A percentile compares a stretch with the other conserved stretches of the same genome.
Evolutionary conservation across 345 rosid genomes (phyloP).

Genomic region (Triadica sebifera): DNA sequence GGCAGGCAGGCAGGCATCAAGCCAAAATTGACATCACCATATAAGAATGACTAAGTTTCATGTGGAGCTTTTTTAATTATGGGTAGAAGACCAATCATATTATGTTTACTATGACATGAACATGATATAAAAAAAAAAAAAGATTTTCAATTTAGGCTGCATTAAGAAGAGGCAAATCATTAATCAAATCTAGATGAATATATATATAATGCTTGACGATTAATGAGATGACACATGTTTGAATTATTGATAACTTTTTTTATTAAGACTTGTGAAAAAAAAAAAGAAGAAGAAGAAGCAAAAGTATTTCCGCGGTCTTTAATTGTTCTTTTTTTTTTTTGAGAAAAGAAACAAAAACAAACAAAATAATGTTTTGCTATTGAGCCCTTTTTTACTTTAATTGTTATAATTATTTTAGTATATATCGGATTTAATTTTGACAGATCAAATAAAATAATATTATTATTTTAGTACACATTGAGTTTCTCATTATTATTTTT

Average conservation of each 20-base stretch:
- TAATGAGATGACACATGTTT: slow-evolving; percentile 25
- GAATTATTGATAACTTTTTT: slow-evolving; percentile 32
- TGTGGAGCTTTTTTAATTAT: background rate
- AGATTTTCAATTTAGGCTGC: slow-evolving; percentile 11
- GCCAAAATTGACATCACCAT: background rate
- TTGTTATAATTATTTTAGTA: no score
- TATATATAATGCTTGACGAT: background rate
- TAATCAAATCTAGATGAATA: background rate
- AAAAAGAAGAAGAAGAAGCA: background rate
- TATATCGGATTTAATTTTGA: no score
- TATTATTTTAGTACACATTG: no score
- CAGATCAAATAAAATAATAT: no score
- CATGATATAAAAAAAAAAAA: background rate
- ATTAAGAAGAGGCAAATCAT: background rate
- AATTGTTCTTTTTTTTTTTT: no score
- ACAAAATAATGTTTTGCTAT: no score
- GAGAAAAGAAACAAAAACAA: no score
- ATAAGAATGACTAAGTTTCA: background rate
- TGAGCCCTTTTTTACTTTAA: no score
- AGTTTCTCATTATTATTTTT: no score
- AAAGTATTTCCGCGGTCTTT: no score
- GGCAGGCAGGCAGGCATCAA: slow-evolving; percentile 3
- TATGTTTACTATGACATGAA: background rate
- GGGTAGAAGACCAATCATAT: background rate
- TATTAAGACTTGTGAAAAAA: slow-evolving; percentile 21